Base-by-base conservation (phyloP, 2,329 filamentous ascomycete species). In the Xenoacremonium recifei region DNA sequence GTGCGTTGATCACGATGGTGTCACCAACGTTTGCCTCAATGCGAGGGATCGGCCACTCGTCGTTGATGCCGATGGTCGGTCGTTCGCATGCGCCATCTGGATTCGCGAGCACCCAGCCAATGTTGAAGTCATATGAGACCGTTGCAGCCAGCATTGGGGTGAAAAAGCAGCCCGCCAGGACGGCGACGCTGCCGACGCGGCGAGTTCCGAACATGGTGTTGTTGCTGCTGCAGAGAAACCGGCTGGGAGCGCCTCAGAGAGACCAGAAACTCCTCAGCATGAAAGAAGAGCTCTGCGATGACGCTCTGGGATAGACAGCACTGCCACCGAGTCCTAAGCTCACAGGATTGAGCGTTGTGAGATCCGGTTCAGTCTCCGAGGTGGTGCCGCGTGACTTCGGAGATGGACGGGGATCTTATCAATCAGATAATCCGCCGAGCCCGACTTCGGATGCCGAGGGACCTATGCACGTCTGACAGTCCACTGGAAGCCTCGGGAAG, bases 61-160 rank as follows among this genome's bases (percentile, higher is more conserved):
- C 79, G 56, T 93, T 92, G 67, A 93, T 85, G 34, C 85, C 86
- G 58, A 92, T 87, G 4, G 79, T 77, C n/a, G 80, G 75, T 21
- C 87, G 76, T 29, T 77, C 71, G 45, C 75, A 75, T 6, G 73
- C 69, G 17, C 82, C 83, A 66, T 92, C 87, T 0, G 87, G 88
- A 54, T 87, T 85, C 23, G 83, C 79, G 31, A 67, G 76, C 10
- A 88, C 80, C 86, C 87, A 90, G 44, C 75, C 78, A 49, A 89
- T 72, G 54, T 83, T 80, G 67, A 85, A 89, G 61, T 87, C 72
- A 57, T 84, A 79, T 4, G 68, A 73, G 40, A 82, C 67, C 0
- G 71, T 77, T 7, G 68, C 72, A 21, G 68, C 62, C 18, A 53
- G 38, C 27, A 46, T 42, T 12, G 47, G 16, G 21, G 21, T n/a